A percentile compares a stretch with the other conserved stretches of the same genome.
These are phyloP conservation scores for Ustilago bromivora DNA, from an alignment of 1,284 basidiomycete species.

Conservation along the genomic window DNA sequence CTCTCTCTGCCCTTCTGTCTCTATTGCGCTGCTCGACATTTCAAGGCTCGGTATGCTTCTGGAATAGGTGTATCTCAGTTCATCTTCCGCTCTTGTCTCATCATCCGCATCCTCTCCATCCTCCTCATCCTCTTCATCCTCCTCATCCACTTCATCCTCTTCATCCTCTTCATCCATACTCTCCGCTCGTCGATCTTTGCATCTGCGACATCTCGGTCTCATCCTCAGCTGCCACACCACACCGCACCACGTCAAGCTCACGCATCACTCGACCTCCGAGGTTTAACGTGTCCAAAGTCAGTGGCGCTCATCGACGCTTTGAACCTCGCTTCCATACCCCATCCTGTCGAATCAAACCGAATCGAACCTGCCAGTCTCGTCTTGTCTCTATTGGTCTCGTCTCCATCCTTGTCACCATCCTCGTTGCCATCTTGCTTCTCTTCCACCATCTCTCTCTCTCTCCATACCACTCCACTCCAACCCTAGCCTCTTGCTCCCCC, in stretches of 20 bases:
- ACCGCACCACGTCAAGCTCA: not conserved
- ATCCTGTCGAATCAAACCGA: conserved; percentile 16
- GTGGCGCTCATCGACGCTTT: conserved; percentile 13
- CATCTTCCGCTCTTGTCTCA: conserved; percentile 14
- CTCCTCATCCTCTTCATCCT: conserved; percentile 1
- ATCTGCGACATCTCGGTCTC: conserved; percentile 22
- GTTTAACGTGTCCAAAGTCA: conserved; percentile 7
- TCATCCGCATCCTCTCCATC: conserved; percentile 5
- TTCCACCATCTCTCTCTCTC: conserved; percentile 34
- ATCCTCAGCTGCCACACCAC: not conserved
- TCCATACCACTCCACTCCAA: conserved; percentile 16
- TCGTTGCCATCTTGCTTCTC: conserved; percentile 40
- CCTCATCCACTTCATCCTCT: too few relatives aligned
- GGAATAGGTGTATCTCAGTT: not conserved
- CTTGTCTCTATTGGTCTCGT: conserved; percentile 1
- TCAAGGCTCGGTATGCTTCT: conserved; percentile 14
- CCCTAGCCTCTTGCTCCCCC: conserved; percentile 4
- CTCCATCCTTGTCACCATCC: conserved; percentile 24
- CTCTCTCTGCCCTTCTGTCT: not conserved
- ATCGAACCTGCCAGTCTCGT: conserved; percentile 4
- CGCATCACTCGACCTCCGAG: conserved; percentile 1
- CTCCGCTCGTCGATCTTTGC: conserved; percentile 47
- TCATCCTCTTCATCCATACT: not conserved
- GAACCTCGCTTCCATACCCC: conserved; percentile 17
- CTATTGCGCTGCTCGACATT: conserved; percentile 15